phyloP scores from a whole-genome alignment of 2,329 filamentous ascomycete genomes.

The Aspergillus felis region DNA sequence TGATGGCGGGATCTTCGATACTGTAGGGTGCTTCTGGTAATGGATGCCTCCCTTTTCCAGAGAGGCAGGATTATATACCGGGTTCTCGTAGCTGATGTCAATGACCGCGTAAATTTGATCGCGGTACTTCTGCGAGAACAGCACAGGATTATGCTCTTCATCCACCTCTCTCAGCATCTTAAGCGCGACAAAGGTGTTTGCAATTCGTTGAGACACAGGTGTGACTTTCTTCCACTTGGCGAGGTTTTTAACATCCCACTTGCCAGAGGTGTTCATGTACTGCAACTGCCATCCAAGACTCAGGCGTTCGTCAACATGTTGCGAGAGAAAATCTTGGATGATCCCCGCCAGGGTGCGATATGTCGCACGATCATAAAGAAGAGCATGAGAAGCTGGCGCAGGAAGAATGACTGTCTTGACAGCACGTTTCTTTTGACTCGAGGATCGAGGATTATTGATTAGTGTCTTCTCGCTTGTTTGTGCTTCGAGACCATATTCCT shows the following conservation, averaged over 20 bases:
- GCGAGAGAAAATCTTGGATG: constrained; percentile 74
- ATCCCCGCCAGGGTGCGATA: constrained; percentile 75
- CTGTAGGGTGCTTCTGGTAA: constrained; percentile 85
- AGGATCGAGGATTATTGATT: neutral
- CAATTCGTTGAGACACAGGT: constrained; percentile 76
- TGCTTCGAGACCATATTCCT: constrained; percentile 22
- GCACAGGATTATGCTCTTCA: constrained; percentile 69
- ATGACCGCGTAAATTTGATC: constrained; percentile 69
- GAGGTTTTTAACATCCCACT: constrained; percentile 97
- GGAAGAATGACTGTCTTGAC: constrained; percentile 70
- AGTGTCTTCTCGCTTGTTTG: constrained; percentile 18
- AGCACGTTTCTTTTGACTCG: constrained; percentile 43
- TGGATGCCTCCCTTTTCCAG: constrained; percentile 63
- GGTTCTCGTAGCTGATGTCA: constrained; percentile 86
- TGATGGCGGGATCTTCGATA: constrained; percentile 82
- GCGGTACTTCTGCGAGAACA: constrained; percentile 67
- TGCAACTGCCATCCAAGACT: constrained; percentile 88
- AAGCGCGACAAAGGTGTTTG: constrained; percentile 76
- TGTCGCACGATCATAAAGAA: constrained; percentile 74
- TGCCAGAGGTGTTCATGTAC: constrained; percentile 81
- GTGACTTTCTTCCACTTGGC: constrained; percentile 80
- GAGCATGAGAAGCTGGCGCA: constrained; percentile 72
- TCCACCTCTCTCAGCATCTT: constrained; percentile 92
- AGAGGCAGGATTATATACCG: constrained; percentile 77
- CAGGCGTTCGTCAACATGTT: constrained; percentile 71